A percentile compares a stretch with the other conserved stretches of the same genome.
Conservation (phyloP, 2,329 filamentous ascomycete genomes). For the Diaporthe velutina region DNA sequence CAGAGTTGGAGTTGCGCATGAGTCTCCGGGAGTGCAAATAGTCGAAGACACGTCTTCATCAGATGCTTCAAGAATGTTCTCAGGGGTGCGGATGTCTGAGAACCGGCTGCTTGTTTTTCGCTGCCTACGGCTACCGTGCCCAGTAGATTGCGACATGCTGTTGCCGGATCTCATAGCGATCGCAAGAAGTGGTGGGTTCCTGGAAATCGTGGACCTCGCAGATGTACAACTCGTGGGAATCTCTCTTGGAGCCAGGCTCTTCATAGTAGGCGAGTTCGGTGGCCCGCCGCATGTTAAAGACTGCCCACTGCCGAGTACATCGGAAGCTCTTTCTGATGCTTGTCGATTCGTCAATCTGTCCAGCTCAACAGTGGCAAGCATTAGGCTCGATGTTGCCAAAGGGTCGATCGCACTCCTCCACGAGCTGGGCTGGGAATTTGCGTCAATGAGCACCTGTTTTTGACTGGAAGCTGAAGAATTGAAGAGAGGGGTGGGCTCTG, state of each 20-base stretch:
- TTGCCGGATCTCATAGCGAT: background rate
- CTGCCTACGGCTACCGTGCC: background rate
- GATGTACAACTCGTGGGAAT: background rate
- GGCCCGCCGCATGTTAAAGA: background rate
- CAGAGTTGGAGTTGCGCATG: no score
- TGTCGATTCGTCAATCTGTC: background rate
- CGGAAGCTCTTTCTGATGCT: background rate
- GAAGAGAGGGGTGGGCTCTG: slow-evolving; percentile 10
- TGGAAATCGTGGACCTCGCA: background rate
- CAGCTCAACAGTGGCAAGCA: background rate
- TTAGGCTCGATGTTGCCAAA: background rate
- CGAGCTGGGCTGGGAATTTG: background rate
- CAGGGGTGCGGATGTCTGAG: slow-evolving; percentile 19
- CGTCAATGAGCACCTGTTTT: background rate
- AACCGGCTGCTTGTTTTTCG: slow-evolving; percentile 26
- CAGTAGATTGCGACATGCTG: background rate
- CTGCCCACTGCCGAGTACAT: background rate
- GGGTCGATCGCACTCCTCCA: slow-evolving; percentile 12
- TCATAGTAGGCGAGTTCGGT: background rate
- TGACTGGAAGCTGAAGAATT: background rate
- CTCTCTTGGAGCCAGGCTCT: background rate
- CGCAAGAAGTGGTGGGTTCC: background rate
- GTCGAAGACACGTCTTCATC: background rate
- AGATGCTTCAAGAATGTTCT: slow-evolving; percentile 4
- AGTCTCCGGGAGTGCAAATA: background rate